Evolutionary conservation across 2,329 filamentous ascomycete genomes (phyloP).

Genomic region (Apiospora aurea): DNA sequence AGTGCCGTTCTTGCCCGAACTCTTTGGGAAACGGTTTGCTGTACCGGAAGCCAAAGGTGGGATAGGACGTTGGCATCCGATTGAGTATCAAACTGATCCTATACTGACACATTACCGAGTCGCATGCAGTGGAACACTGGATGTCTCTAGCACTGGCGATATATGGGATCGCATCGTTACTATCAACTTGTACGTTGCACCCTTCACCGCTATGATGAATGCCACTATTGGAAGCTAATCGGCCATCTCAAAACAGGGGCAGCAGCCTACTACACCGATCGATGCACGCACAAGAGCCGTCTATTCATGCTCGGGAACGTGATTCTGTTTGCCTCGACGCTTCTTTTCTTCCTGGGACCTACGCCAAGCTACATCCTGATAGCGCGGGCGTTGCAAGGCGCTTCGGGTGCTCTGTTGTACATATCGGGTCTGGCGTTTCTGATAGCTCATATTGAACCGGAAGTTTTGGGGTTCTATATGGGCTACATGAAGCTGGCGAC

Average conservation of each 20-base stretch:
- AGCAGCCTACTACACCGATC: not conserved
- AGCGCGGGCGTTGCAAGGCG: not conserved
- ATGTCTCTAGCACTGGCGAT: not conserved
- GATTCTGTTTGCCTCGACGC: not conserved
- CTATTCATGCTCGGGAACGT: not conserved
- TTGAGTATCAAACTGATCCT: not conserved
- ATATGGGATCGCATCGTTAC: not conserved
- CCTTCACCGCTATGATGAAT: too few relatives aligned
- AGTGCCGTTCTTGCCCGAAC: slow-evolving; percentile 12
- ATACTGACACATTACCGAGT: not conserved
- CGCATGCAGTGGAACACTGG: not conserved
- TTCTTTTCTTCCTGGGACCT: not conserved
- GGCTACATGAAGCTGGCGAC: not conserved
- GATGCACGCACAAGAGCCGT: not conserved
- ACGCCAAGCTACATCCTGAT: not conserved
- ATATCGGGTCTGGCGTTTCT: not conserved
- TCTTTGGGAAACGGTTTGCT: not conserved
- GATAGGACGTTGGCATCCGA: not conserved
- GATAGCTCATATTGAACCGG: not conserved
- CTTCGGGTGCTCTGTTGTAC: not conserved
- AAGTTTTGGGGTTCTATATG: not conserved
- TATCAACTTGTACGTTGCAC: not conserved
- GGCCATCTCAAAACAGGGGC: not conserved
- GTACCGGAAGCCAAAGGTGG: not conserved
- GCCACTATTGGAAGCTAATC: not conserved